Percentiles rank a stretch among this genome's conserved stretches.
Evolutionary conservation across 139 green algal genomes (phyloP).

Genomic region (Chlamydomonas sp.): DNA sequence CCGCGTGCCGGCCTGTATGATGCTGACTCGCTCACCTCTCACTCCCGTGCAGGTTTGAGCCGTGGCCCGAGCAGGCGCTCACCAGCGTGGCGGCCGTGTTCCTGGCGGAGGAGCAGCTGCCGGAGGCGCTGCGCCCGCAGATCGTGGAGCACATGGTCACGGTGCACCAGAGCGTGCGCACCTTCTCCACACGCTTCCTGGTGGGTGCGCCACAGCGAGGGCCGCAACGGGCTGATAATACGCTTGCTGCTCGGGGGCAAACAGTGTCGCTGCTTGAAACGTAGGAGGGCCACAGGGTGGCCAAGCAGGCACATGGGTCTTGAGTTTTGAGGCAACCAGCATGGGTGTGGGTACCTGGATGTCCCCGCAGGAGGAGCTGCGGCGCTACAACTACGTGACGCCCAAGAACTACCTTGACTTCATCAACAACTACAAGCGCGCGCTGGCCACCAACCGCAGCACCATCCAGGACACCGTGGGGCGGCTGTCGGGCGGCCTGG

Average conservation of each 20-base stretch:
- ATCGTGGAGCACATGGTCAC: conserved; percentile 91
- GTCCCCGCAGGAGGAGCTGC: conserved; percentile 66
- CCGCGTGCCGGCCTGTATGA: too few relatives aligned
- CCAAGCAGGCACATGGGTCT: background rate
- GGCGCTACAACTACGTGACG: conserved; percentile 92
- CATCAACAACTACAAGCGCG: conserved; percentile 85
- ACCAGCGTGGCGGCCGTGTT: conserved; percentile 84
- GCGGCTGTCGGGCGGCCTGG: conserved; percentile 78
- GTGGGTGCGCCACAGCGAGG: background rate
- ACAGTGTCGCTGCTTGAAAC: too few relatives aligned
- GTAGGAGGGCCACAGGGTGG: too few relatives aligned
- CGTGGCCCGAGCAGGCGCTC: conserved; percentile 84
- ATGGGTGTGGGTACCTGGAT: background rate
- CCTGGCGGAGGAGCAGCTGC: conserved; percentile 72
- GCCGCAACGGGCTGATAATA: background rate
- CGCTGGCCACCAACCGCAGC: conserved; percentile 63
- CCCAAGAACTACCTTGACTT: conserved; percentile 97
- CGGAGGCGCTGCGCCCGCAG: conserved; percentile 49
- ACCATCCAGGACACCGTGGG: conserved; percentile 64
- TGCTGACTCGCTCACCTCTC: too few relatives aligned
- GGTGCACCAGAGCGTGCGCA: conserved; percentile 84
- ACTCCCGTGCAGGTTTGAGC: conserved; percentile 70
- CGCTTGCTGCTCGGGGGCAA: too few relatives aligned
- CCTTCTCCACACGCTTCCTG: conserved; percentile 68
- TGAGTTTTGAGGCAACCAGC: background rate